These are phyloP conservation scores for Dothideomycetes sp. DNA, from an alignment of 2,329 filamentous ascomycete genomes.

Conservation along the genomic window DNA sequence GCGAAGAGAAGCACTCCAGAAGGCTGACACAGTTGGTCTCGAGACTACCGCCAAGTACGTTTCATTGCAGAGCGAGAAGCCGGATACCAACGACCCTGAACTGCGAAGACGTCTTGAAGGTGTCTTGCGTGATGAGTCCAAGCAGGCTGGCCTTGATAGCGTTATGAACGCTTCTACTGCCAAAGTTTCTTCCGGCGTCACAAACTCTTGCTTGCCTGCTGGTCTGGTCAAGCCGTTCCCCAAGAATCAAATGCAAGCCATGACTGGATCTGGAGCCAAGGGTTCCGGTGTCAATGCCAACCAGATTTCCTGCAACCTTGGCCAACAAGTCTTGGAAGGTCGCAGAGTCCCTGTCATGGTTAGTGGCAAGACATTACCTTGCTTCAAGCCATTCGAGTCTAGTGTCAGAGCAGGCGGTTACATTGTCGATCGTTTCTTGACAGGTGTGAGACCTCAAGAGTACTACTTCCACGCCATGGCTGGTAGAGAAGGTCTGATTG, in stretches of 20 bases:
- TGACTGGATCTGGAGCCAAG: constrained; percentile 96
- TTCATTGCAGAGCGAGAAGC: constrained; percentile 59
- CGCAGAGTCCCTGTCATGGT: constrained; percentile 94
- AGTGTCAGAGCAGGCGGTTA: constrained; percentile 85
- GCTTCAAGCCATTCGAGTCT: constrained; percentile 87
- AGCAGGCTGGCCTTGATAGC: constrained; percentile 83
- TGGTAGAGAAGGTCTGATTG: constrained; percentile 93
- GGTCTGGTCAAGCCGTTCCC: constrained; percentile 89
- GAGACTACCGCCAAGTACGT: constrained; percentile 82
- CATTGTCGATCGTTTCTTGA: constrained; percentile 93
- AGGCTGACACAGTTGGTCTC: constrained; percentile 61
- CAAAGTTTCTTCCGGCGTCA: constrained; percentile 68
- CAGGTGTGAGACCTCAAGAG: constrained; percentile 91
- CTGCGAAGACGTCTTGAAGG: constrained; percentile 74
- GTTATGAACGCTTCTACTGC: constrained; percentile 66
- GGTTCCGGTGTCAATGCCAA: constrained; percentile 90
- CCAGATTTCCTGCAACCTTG: constrained; percentile 93
- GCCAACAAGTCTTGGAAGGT: constrained; percentile 92
- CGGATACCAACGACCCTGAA: constrained; percentile 57
- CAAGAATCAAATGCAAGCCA: constrained; percentile 96
- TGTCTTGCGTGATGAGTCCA: constrained; percentile 80
- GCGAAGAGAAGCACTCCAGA: constrained; percentile 58
- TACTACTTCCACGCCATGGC: constrained; percentile 99
- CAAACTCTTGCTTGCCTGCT: constrained; percentile 65
- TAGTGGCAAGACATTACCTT: constrained; percentile 90